phyloP scores from a whole-genome alignment of 1,284 basidiomycete genomes.

The Schizophyllum amplum region DNA sequence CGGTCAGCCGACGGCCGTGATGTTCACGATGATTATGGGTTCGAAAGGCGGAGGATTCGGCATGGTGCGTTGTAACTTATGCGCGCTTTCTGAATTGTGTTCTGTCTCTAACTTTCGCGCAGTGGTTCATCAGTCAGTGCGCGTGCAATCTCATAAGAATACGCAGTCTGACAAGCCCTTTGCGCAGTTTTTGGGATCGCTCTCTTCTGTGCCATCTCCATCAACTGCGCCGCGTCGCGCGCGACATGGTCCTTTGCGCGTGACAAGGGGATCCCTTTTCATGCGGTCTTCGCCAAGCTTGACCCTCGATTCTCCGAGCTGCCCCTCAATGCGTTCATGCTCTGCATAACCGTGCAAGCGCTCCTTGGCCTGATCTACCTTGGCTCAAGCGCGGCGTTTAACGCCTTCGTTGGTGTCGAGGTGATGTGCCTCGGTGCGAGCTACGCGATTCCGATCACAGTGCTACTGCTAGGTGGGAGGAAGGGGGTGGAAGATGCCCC shows the following conservation, averaged over 20 bases:
- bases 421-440: slow-evolving; percentile 48
- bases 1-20: slow-evolving; percentile 59
- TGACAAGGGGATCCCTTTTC: slow-evolving; percentile 59
- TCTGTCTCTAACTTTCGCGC: not conserved
- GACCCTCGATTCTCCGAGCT: slow-evolving; percentile 28
- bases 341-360: slow-evolving; percentile 46
- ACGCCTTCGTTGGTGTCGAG: slow-evolving; percentile 46
- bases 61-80: slow-evolving; percentile 27
- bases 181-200: slow-evolving; percentile 42
- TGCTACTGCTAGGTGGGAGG: slow-evolving; percentile 33
- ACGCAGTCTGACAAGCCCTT: not conserved
- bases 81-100: not conserved
- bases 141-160: too few species aligned
- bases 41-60: slow-evolving; percentile 58
- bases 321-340: slow-evolving; percentile 48
- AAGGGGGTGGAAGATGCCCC: slow-evolving; percentile 32
- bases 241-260: slow-evolving; percentile 67
- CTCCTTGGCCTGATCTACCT: slow-evolving; percentile 48
- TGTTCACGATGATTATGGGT: slow-evolving; percentile 59
- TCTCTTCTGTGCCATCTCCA: slow-evolving; percentile 52
- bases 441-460: slow-evolving; percentile 36
- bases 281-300: slow-evolving; percentile 39
- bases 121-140: slow-evolving; percentile 40
- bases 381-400: slow-evolving; percentile 48
- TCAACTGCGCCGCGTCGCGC: slow-evolving; percentile 58